phyloP scores from a whole-genome alignment of 306 rosid genomes.

The Citrullus colocynthis region DNA sequence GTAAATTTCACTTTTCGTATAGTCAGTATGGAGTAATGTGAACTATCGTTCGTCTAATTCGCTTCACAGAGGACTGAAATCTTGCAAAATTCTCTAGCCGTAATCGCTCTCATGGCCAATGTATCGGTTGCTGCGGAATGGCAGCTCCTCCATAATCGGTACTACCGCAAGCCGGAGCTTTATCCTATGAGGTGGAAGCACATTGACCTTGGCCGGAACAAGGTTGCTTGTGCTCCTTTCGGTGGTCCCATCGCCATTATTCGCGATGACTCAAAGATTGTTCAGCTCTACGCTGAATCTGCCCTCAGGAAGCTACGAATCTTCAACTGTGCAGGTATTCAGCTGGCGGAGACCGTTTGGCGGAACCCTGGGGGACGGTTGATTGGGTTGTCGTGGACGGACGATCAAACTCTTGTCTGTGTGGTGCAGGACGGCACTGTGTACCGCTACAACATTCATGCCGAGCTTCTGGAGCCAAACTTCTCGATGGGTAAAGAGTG shows the following conservation, averaged over 20 bases:
- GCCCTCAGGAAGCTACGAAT: conserved; percentile 92
- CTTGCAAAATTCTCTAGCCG: background rate
- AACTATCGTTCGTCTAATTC: background rate
- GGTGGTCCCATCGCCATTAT: conserved; percentile 90
- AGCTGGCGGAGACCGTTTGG: conserved; percentile 70
- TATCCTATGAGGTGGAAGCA: conserved; percentile 68
- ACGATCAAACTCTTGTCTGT: conserved; percentile 66
- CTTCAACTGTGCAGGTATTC: conserved; percentile 63
- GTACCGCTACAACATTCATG: conserved; percentile 60
- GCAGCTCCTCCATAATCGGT: conserved; percentile 93
- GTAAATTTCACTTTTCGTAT: background rate
- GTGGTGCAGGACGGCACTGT: conserved; percentile 89
- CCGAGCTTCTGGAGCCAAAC: conserved; percentile 50
- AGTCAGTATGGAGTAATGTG: too few relatives aligned
- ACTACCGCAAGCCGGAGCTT: conserved; percentile 78
- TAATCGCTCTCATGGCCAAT: conserved; percentile 43
- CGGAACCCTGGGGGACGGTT: conserved; percentile 74
- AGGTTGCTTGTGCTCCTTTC: conserved; percentile 83
- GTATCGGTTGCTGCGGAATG: conserved; percentile 97
- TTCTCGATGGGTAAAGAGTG: conserved; percentile 76
- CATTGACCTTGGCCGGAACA: conserved; percentile 77
- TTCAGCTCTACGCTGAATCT: conserved; percentile 88
- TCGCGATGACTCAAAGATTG: conserved; percentile 97
- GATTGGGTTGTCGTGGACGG: conserved; percentile 76
- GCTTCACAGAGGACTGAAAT: background rate